A percentile compares a stretch with the other conserved stretches of the same genome.
Evolutionary conservation across 768 basidiomycete species (phyloP).

Genomic region (Vararia minispora): DNA sequence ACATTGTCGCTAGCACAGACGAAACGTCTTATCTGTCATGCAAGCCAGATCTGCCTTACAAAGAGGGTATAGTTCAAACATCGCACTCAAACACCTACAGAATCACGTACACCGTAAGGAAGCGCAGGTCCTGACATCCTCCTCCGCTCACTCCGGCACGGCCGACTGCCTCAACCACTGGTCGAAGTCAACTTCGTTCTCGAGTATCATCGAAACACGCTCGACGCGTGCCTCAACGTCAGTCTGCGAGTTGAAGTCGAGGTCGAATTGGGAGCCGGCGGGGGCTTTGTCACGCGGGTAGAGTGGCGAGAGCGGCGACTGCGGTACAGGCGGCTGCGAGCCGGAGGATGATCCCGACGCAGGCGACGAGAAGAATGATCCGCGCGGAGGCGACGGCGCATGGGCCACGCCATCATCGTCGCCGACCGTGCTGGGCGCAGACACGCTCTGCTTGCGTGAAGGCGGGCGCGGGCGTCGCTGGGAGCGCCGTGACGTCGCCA

Average conservation of each 20-base stretch:
- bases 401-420: conserved; percentile 5
- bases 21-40: too few relatives aligned
- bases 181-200: conserved; percentile 46
- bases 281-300: conserved; percentile 16
- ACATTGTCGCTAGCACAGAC: too few relatives aligned
- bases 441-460: conserved; percentile 15
- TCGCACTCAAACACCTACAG: too few relatives aligned
- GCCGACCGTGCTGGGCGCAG: not conserved
- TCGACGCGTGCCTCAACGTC: conserved; percentile 45
- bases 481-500: conserved; percentile 31
- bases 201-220: conserved; percentile 41
- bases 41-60: too few relatives aligned
- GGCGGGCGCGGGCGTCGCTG: conserved; percentile 21
- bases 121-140: conserved; percentile 5
- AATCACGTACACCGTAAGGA: too few relatives aligned
- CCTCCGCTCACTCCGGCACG: conserved; percentile 20
- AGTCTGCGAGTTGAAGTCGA: conserved; percentile 47
- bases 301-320: conserved; percentile 14
- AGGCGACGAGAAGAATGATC: conserved; percentile 21
- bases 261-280: conserved; percentile 23
- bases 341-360: conserved; percentile 23
- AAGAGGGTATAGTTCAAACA: too few relatives aligned
- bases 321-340: conserved; percentile 16
- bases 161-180: conserved; percentile 38
- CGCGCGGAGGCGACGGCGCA: conserved; percentile 3